Conservation (phyloP, 768 basidiomycete genomes). For the Rhodotorula graminis region DNA sequence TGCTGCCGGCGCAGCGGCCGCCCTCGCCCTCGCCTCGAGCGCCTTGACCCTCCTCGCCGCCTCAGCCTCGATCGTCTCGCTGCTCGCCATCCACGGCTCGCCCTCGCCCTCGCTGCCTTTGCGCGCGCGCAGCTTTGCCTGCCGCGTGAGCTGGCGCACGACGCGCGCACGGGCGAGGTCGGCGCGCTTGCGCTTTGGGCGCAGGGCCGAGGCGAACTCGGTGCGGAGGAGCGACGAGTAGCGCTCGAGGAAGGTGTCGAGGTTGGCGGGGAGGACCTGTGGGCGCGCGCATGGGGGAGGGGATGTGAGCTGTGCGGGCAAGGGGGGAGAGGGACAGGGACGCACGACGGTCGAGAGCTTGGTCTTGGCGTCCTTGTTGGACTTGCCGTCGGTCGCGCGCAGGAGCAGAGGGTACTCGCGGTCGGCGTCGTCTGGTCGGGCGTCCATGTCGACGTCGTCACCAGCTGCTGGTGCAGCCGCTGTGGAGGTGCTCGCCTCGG, state of each 20-base stretch:
- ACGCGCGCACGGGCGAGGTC: not conserved
- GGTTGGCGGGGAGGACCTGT: slow-evolving; percentile 32
- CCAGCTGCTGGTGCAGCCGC: not conserved
- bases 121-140: not conserved
- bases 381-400: slow-evolving; percentile 31
- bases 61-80: not conserved
- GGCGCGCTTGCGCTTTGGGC: slow-evolving; percentile 28
- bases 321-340: not conserved
- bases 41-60: not conserved
- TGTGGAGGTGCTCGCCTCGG: not conserved
- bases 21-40: not conserved
- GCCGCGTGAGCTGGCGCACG: too few species aligned
- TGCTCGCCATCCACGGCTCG: not conserved
- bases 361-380: slow-evolving; percentile 15
- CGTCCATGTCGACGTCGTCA: slow-evolving; percentile 10
- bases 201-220: slow-evolving; percentile 7
- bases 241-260: slow-evolving; percentile 11
- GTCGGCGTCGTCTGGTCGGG: not conserved
- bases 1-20: not conserved
- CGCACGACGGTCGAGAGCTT: slow-evolving; percentile 35
- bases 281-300: not conserved
- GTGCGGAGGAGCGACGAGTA: slow-evolving; percentile 27
- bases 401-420: slow-evolving; percentile 28
- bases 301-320: not conserved
- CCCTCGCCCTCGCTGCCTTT: not conserved